phyloP scores from a whole-genome alignment of 202 grass and related monocot species.

The Schoenoplectus triqueter region DNA sequence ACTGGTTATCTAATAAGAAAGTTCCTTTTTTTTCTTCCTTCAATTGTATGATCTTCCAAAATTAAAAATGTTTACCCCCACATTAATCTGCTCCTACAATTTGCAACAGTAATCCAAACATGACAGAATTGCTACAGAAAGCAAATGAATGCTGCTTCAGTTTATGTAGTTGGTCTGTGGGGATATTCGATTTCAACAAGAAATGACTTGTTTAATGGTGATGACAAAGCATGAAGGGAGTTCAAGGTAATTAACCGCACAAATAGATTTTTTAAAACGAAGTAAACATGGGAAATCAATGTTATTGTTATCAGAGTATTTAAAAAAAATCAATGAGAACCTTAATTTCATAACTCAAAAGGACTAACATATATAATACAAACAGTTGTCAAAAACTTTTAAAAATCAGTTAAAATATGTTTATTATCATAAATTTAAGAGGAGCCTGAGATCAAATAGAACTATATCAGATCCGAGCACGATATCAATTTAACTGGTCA shows the following conservation, averaged over 20 bases:
- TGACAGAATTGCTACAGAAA: not conserved
- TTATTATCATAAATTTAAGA: constrained; percentile 7
- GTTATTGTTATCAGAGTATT: not conserved
- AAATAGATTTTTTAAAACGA: not conserved
- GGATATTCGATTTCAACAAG: not conserved
- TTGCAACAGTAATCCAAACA: constrained; percentile 13
- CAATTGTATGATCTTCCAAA: constrained; percentile 16
- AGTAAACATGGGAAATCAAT: constrained; percentile 17
- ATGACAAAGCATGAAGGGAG: not conserved
- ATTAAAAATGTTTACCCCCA: not conserved
- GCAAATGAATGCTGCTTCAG: not conserved
- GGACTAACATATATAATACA: constrained; percentile 11
- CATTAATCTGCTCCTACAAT: constrained; percentile 3
- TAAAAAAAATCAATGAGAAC: not conserved
- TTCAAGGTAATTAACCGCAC: not conserved
- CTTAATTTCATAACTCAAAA: not conserved
- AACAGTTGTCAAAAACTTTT: constrained; percentile 8
- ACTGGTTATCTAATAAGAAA: not conserved
- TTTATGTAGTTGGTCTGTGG: not conserved
- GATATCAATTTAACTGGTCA: constrained; percentile 1
- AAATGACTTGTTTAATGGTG: not conserved
- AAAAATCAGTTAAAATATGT: constrained; percentile 7
- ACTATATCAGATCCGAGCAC: constrained; percentile 15
- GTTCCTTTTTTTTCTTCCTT: not conserved
- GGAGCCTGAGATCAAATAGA: constrained; percentile 1